A percentile compares a stretch with the other conserved stretches of the same genome.
Conservation (phyloP, 495 filamentous ascomycete species). For the Patellaria atrata region DNA sequence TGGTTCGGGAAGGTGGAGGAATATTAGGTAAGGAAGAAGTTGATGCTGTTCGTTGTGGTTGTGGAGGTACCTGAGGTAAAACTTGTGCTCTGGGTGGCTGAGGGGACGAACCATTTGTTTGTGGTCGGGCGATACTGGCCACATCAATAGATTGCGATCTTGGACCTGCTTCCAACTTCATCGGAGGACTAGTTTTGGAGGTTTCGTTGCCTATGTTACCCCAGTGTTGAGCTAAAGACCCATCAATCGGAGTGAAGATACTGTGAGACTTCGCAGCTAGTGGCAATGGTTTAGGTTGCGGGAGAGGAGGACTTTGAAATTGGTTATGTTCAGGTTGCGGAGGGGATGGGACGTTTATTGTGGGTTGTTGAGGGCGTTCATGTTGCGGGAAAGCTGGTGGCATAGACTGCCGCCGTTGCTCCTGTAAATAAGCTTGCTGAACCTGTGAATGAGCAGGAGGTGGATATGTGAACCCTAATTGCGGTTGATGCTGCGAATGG, state of each 20-base stretch:
- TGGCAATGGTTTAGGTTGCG: conserved; percentile 53
- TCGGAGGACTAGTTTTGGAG: too few species aligned
- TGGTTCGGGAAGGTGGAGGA: conserved; percentile 55
- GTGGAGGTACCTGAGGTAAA: conserved; percentile 5
- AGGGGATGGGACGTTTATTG: conserved; percentile 31
- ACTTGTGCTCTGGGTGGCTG: conserved; percentile 14
- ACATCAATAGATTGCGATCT: conserved; percentile 54
- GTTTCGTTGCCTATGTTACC: conserved; percentile 36
- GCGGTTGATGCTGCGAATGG: too few species aligned
- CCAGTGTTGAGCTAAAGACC: conserved; percentile 75
- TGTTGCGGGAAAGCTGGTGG: conserved; percentile 44
- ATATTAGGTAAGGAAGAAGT: conserved; percentile 20
- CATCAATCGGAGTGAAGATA: conserved; percentile 95
- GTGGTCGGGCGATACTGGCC: conserved; percentile 34
- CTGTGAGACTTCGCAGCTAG: conserved; percentile 59
- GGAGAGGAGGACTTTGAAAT: conserved; percentile 33
- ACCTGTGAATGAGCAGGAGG: conserved; percentile 25
- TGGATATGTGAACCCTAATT: conserved; percentile 22
- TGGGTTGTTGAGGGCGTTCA: conserved; percentile 35
- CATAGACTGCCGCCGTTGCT: conserved; percentile 32
- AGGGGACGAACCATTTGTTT: conserved; percentile 18
- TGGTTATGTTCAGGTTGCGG: conserved; percentile 33
- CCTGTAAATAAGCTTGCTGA: conserved; percentile 23
- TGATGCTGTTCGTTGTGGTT: conserved; percentile 20
- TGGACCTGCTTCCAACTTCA: conserved; percentile 28